Percentiles rank a stretch among this genome's conserved stretches.
phyloP scores from a whole-genome alignment of 2,329 filamentous ascomycete genomes.

The Microsporum canis region DNA sequence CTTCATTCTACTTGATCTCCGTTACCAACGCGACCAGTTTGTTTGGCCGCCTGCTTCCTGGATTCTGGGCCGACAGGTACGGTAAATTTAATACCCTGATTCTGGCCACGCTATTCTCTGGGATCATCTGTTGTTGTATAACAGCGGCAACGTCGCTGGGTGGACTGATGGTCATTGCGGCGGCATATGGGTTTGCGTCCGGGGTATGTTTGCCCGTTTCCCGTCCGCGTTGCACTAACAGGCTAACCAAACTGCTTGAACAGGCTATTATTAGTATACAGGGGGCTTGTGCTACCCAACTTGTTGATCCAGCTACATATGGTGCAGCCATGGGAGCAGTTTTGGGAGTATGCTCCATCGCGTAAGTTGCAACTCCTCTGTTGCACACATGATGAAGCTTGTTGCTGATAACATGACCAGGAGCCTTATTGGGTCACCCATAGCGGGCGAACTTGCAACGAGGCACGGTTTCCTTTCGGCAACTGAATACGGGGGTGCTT shows the following conservation, averaged over 20 bases:
- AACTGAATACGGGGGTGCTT: not conserved
- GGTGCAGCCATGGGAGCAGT: not conserved
- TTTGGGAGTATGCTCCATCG: not conserved
- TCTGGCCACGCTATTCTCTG: not conserved
- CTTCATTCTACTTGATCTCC: conserved; percentile 19
- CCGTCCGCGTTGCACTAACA: not conserved
- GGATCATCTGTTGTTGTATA: conserved; percentile 9
- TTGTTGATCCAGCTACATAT: conserved; percentile 1
- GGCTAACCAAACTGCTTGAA: not conserved
- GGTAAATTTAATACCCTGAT: not conserved
- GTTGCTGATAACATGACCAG: not conserved
- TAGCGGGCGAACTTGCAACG: not conserved
- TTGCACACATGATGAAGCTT: not conserved
- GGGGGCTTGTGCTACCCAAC: conserved; percentile 3
- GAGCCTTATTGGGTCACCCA: not conserved
- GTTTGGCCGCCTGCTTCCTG: not conserved
- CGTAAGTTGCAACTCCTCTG: not conserved
- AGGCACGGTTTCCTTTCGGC: not conserved
- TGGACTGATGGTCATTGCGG: conserved; percentile 30
- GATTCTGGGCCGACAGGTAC: not conserved
- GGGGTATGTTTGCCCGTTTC: conserved; percentile 37
- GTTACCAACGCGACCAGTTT: conserved; percentile 18
- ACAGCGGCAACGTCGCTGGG: not conserved
- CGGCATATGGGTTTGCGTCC: conserved; percentile 42
- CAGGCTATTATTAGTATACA: conserved; percentile 9